Evolutionary conservation across 441 rosid species (phyloP).

Genomic region (Daphne laureola): DNA sequence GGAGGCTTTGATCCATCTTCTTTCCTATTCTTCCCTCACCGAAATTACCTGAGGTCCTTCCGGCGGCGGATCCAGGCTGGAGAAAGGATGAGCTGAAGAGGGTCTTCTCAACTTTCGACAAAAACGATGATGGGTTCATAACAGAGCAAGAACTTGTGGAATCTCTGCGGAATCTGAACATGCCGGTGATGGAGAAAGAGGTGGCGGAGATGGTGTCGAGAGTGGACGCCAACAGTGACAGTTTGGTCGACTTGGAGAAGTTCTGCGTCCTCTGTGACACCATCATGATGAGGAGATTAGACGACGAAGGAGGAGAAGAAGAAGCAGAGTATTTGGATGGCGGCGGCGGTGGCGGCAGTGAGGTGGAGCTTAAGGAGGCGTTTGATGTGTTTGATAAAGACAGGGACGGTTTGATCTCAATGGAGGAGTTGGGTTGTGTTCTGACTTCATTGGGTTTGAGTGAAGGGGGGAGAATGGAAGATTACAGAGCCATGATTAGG

Average conservation of each 20-base stretch:
- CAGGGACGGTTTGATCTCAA: slow-evolving; percentile 51
- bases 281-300: slow-evolving; percentile 3
- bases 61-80: not conserved
- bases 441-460: slow-evolving; percentile 42
- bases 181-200: slow-evolving; percentile 34
- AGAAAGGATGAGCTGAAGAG: slow-evolving; percentile 22
- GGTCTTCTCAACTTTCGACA: slow-evolving; percentile 46
- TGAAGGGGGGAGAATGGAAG: slow-evolving; percentile 43
- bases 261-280: slow-evolving; percentile 26
- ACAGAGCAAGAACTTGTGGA: slow-evolving; percentile 42
- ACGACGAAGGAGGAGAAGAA: no score
- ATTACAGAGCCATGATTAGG: slow-evolving; percentile 49
- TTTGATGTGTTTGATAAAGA: slow-evolving; percentile 61
- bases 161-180: slow-evolving; percentile 33
- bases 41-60: not conserved
- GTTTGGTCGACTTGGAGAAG: slow-evolving; percentile 46
- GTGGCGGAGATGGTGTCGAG: slow-evolving; percentile 39
- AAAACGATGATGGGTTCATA: slow-evolving; percentile 51
- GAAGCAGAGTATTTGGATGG: no score
- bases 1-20: slow-evolving; percentile 26
- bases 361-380: slow-evolving; percentile 38
- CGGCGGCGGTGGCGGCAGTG: no score
- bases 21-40: not conserved
- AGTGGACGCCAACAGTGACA: slow-evolving; percentile 50
- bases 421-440: slow-evolving; percentile 47